These are phyloP conservation scores for Penicillium psychrofluorescens DNA, from an alignment of 495 filamentous ascomycete genomes.

Conservation along the genomic window DNA sequence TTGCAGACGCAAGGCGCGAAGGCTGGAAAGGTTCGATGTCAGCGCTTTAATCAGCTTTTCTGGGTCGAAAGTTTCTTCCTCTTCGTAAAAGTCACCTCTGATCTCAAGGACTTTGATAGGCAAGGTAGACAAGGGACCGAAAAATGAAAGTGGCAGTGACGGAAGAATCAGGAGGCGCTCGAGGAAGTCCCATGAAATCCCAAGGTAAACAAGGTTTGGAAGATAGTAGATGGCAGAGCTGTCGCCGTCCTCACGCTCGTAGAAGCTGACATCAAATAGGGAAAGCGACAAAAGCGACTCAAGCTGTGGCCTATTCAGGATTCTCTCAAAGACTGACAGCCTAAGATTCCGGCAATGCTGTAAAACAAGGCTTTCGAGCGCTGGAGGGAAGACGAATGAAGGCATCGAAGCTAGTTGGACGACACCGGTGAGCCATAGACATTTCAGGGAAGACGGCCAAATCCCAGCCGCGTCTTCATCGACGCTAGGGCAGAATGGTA, in stretches of 20 bases:
- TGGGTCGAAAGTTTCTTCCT: not conserved
- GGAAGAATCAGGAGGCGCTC: not conserved
- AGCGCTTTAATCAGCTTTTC: not conserved
- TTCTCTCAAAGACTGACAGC: not conserved
- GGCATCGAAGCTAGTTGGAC: conserved; percentile 13
- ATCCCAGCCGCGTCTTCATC: conserved; percentile 1
- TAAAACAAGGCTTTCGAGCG: conserved; percentile 18
- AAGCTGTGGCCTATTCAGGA: conserved; percentile 4
- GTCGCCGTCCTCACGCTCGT: not conserved
- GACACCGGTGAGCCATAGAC: conserved; percentile 21
- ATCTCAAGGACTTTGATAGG: conserved; percentile 2
- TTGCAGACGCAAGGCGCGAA: not conserved
- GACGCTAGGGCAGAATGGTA: conserved; percentile 24
- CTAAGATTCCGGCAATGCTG: conserved; percentile 20
- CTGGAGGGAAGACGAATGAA: conserved; percentile 22
- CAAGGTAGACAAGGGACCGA: not conserved
- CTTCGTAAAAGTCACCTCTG: not conserved
- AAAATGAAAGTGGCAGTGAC: not conserved
- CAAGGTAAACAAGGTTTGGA: not conserved
- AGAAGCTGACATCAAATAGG: too few relatives aligned
- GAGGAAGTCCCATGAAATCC: conserved; percentile 1
- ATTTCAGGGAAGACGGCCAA: conserved; percentile 21
- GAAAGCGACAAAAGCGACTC: not conserved
- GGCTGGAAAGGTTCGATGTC: not conserved
- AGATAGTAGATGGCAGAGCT: not conserved